These are phyloP conservation scores for Nigrospora osmanthi DNA, from an alignment of 2,329 filamentous ascomycete genomes.

Conservation along the genomic window DNA sequence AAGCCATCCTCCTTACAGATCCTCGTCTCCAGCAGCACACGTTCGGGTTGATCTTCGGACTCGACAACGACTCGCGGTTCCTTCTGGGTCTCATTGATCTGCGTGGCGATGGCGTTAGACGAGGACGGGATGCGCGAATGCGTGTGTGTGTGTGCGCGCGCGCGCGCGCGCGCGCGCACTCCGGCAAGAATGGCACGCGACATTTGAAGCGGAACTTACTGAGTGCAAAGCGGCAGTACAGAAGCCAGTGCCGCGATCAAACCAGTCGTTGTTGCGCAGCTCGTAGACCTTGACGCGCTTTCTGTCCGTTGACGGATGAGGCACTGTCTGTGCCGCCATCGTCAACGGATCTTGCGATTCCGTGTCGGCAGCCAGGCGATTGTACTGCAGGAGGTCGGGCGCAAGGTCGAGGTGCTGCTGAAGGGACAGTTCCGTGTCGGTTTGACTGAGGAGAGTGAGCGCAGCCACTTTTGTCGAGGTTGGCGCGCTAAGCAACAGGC, in stretches of 20 bases:
- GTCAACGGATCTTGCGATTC: slow-evolving; percentile 52
- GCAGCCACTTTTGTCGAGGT: slow-evolving; percentile 40
- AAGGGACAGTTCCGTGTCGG: slow-evolving; percentile 48
- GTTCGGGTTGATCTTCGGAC: slow-evolving; percentile 83
- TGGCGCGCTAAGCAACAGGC: slow-evolving; percentile 23
- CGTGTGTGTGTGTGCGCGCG: not conserved
- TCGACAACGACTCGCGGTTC: slow-evolving; percentile 85
- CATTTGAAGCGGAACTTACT: slow-evolving; percentile 42
- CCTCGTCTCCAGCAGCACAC: slow-evolving; percentile 78
- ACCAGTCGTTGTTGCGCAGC: slow-evolving; percentile 98
- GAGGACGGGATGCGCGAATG: slow-evolving; percentile 1
- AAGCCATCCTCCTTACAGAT: slow-evolving; percentile 94
- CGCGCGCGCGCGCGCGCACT: not conserved
- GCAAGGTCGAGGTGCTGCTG: slow-evolving; percentile 53
- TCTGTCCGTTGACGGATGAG: slow-evolving; percentile 59
- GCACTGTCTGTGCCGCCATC: slow-evolving; percentile 63
- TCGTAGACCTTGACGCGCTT: slow-evolving; percentile 97
- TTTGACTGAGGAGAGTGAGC: slow-evolving; percentile 45
- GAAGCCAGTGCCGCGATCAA: slow-evolving; percentile 92
- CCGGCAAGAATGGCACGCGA: not conserved
- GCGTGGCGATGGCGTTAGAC: slow-evolving; percentile 4
- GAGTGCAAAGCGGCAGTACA: slow-evolving; percentile 71
- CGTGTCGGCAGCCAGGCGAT: slow-evolving; percentile 40
- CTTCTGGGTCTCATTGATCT: slow-evolving; percentile 58
- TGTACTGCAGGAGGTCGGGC: slow-evolving; percentile 43